Evolutionary conservation across 768 basidiomycete species (phyloP).

Genomic region (Boletus pseudopeckii): DNA sequence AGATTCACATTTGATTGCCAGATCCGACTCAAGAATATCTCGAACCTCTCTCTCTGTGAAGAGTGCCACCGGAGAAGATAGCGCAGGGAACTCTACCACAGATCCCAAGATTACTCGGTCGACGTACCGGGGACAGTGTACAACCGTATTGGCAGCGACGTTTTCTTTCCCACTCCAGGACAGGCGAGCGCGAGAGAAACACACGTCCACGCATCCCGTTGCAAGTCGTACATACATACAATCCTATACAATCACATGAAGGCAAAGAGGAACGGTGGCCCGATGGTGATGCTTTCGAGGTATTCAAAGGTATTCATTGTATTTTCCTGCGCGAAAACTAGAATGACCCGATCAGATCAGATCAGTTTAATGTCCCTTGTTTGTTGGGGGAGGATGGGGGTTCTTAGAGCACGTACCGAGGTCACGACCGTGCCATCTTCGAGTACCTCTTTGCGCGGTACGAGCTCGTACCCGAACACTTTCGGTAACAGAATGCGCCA

Average conservation of each 20-base stretch:
- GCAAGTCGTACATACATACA: neutral
- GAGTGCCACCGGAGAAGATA: neutral
- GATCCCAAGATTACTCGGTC: neutral
- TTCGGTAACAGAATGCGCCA: constrained; percentile 52
- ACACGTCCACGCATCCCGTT: neutral
- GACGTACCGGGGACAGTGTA: too few species aligned
- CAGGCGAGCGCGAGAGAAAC: neutral
- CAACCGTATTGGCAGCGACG: neutral
- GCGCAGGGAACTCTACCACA: neutral
- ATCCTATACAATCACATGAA: neutral
- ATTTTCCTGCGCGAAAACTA: constrained; percentile 16
- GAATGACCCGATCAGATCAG: neutral
- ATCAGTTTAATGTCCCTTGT: neutral
- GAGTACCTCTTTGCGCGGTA: constrained; percentile 46
- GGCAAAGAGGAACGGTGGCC: neutral
- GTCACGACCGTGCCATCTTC: constrained; percentile 54
- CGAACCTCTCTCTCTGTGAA: neutral
- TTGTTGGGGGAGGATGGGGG: constrained; percentile 11
- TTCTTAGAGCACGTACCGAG: constrained; percentile 35
- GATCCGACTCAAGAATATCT: neutral
- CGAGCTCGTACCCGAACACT: constrained; percentile 46
- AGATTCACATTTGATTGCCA: neutral
- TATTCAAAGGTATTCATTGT: neutral
- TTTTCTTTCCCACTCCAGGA: neutral
- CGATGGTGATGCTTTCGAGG: neutral